Conservation (phyloP, 1,284 basidiomycete genomes). For the Pisolithus thermaeus region DNA sequence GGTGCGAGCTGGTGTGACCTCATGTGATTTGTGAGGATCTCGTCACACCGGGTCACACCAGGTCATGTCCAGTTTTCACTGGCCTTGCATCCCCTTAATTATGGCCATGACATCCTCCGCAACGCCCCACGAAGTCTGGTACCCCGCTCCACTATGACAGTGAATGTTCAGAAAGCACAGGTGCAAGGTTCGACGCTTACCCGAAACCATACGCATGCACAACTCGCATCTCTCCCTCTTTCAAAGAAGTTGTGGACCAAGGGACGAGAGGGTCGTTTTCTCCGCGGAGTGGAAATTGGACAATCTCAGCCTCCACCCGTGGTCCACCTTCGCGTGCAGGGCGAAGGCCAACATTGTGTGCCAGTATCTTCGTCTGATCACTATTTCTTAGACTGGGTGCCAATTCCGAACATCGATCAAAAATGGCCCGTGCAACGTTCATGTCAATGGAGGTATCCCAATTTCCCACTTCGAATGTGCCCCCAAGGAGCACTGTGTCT, state of each 20-base stretch:
- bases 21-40: no score
- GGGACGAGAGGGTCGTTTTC: slow-evolving; percentile 24
- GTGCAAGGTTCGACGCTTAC: slow-evolving; percentile 24
- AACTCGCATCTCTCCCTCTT: slow-evolving; percentile 35
- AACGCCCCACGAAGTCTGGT: slow-evolving; percentile 50
- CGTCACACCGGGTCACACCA: no score
- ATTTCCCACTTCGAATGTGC: slow-evolving; percentile 43
- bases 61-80: no score
- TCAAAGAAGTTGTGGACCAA: slow-evolving; percentile 14
- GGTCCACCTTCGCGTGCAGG: slow-evolving; percentile 54
- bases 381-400: slow-evolving; percentile 33
- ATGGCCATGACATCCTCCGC: slow-evolving; percentile 38
- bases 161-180: slow-evolving; percentile 1
- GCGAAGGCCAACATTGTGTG: slow-evolving; percentile 59
- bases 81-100: slow-evolving; percentile 15
- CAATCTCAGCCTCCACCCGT: slow-evolving; percentile 48
- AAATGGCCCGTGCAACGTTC: slow-evolving; percentile 38
- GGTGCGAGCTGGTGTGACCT: no score
- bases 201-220: slow-evolving; percentile 67
- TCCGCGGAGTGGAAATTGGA: slow-evolving; percentile 34
- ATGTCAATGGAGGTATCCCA: slow-evolving; percentile 47
- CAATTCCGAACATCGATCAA: slow-evolving; percentile 36
- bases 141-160: slow-evolving; percentile 41
- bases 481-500: slow-evolving; percentile 46
- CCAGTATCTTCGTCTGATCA: slow-evolving; percentile 40